Evolutionary conservation across 2,329 filamentous ascomycete genomes (phyloP), one percentile per base, ranked within the genome.

Genomic region (Claviceps monticola): DNA sequence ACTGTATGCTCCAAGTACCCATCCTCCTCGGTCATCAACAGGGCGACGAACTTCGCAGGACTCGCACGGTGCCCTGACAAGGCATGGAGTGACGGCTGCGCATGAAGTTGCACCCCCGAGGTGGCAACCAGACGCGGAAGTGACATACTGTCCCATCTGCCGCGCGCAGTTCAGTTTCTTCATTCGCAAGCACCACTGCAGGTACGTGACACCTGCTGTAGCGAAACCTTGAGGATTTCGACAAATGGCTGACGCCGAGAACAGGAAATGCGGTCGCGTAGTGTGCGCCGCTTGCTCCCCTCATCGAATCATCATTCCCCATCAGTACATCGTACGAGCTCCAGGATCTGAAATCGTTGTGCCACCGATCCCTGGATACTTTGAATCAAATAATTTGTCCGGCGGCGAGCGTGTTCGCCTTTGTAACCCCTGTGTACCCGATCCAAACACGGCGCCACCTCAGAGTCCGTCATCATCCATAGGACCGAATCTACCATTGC

Each of bases 281-380:
- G 91, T 97, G 23, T 97, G 91, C 67, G 82, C 83, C 53, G 75
- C 81, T 19, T 97, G 91, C 70, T 96, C 91, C 2, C 91, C 91
- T 3, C 91, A 97, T 66, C 81, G 89, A 55, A 97, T 97, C 63
- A 95, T 87, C 3, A 96, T 97, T 56, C 91, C 91, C 1, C 80
- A 90, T 57, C 87, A 93, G 63, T 97, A 88, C 65, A 95, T 97
- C 57, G 89, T 96, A 26, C 84, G 84, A 47, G 86, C 87, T 3
- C 84, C 86, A 1, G 74, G 64, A 52, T 55, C 65, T 39, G 71
- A 75, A 53, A 61, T 68, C 54, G 60, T 65, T 55, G 57, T 68
- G 55, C 59, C 68, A 57, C 61, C 62, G 34, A 60, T 62, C 55
- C 58, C 68, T 46, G 61, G 68, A 55, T 69, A 69, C 60, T 61